Evolutionary conservation across 169 alveolate genomes (phyloP), one percentile per base, ranked within the genome.

Genomic region (Toxoplasma gondii): DNA sequence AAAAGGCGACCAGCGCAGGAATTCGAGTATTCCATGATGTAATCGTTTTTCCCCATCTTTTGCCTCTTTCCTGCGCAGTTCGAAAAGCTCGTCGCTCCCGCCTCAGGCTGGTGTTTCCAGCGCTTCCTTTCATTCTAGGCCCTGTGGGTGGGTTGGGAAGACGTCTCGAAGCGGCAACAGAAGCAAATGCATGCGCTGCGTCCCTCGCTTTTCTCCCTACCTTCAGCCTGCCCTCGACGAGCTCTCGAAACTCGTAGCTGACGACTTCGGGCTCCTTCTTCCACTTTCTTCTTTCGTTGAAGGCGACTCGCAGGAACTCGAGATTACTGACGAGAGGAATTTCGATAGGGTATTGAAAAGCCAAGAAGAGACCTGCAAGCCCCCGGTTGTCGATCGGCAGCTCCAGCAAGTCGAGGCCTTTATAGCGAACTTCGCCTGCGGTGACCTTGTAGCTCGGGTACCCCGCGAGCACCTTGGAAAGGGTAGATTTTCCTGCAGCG

Each of bases 311-410:
- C 53, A 96, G 93, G 74, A 96, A 95, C 67, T 96, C 97, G 81
- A 91, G 88, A 84, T 94, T 94, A 86, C 91, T 93, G 39, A 96
- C 97, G 94, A 94, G 92, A 27, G 97, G 97, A 22, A 96, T 92
- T 86, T 96, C 97, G 34, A 96, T 87, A 43, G 97, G 97, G 54
- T 96, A 96, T 70, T 96, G 97, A 74, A 96, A 96, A 38, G 97
- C 97, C 84, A 96, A 86, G 69, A 96, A 96, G 4, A 96, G 88
- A n/a, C 97, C 97, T 43, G 95, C 91, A 34, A 94, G 41, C n/a
- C 96, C 94, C 45, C 97, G 94, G 81, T 92, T 91, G 91, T 96
- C 96, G 45, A 96, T 96, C 36, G 96, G 93, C 91, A 87, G 92
- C 81, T 54, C 88, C 34, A 87, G 49, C 87, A 96, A 74, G 81